phyloP scores from a whole-genome alignment of 225 moss, liverwort and hornwort genomes.

The Pseudisothecium myosuroides region DNA sequence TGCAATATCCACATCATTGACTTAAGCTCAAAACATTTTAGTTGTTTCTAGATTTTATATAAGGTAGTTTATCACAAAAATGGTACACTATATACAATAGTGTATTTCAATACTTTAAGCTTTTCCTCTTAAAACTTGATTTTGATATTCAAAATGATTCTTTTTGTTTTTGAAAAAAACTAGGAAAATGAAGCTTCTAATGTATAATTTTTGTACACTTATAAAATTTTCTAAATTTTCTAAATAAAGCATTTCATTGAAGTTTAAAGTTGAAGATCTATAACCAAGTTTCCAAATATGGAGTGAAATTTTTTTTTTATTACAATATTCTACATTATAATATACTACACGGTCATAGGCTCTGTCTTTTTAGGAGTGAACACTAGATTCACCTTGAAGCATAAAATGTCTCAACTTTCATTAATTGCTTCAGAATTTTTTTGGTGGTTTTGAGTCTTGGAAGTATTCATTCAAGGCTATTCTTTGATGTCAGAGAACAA shows the following conservation, averaged over 20 bases:
- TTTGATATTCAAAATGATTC: too few species aligned
- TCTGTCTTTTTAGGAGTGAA: fast-evolving
- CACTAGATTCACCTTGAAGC: not conserved
- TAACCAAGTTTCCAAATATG: not conserved
- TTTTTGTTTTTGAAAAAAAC: not conserved
- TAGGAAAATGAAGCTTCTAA: not conserved
- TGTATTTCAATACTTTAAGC: too few species aligned
- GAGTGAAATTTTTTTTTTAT: fast-evolving
- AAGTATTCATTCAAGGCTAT: not conserved
- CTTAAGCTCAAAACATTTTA: too few species aligned
- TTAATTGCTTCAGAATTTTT: not conserved
- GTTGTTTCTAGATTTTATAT: too few species aligned
- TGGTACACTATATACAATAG: too few species aligned
- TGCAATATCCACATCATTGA: too few species aligned
- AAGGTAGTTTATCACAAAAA: too few species aligned
- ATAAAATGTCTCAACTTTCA: not conserved
- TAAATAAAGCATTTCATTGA: not conserved
- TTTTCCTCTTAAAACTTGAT: too few species aligned
- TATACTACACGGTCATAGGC: not conserved
- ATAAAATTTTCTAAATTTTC: too few species aligned
- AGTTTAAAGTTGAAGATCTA: not conserved
- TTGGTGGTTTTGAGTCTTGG: not conserved
- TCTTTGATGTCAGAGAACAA: not conserved
- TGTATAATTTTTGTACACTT: fast-evolving
- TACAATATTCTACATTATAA: not conserved